A percentile compares a stretch with the other conserved stretches of the same genome.
phyloP scores from a whole-genome alignment of 1,284 basidiomycete genomes.

The Ganoderma leucocontextum region DNA sequence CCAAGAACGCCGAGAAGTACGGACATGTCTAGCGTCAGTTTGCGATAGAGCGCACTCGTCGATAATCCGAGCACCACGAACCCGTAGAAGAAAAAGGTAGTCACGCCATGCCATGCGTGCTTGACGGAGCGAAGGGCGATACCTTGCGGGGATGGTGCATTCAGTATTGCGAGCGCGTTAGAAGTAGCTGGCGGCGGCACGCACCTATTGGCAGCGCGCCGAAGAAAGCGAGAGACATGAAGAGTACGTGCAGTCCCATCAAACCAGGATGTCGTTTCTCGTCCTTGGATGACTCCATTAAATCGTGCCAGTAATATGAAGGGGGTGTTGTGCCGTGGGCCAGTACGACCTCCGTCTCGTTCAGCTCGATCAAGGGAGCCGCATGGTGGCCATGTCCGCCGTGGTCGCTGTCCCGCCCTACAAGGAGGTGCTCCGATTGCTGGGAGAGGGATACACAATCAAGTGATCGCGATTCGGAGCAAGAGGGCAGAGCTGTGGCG shows the following conservation, averaged over 20 bases:
- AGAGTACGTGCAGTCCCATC: constrained; percentile 70
- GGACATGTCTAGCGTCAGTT: constrained; percentile 82
- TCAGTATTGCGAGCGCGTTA: constrained; percentile 15
- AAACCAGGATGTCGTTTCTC: constrained; percentile 64
- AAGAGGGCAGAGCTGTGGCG: constrained; percentile 33
- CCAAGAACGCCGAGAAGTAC: constrained; percentile 39
- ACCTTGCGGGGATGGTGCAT: constrained; percentile 50
- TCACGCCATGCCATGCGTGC: constrained; percentile 65
- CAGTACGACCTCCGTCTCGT: constrained; percentile 75
- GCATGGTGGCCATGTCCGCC: constrained; percentile 48
- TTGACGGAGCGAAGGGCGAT: constrained; percentile 79
- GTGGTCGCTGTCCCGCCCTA: constrained; percentile 45
- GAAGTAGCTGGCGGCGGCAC: constrained; percentile 32
- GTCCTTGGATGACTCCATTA: constrained; percentile 57
- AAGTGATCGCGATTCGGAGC: constrained; percentile 21
- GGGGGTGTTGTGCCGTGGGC: constrained; percentile 73
- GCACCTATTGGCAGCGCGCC: constrained; percentile 77
- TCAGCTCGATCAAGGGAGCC: constrained; percentile 65
- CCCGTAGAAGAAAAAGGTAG: constrained; percentile 65
- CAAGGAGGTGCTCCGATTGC: constrained; percentile 28
- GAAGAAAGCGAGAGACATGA: constrained; percentile 81
- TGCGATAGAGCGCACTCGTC: constrained; percentile 71
- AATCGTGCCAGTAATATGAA: constrained; percentile 83
- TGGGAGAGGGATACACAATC: constrained; percentile 27
- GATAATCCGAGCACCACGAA: constrained; percentile 66